These are phyloP conservation scores for Lactifluus hygrophoroides DNA, from an alignment of 768 basidiomycete genomes.

Conservation along the genomic window DNA sequence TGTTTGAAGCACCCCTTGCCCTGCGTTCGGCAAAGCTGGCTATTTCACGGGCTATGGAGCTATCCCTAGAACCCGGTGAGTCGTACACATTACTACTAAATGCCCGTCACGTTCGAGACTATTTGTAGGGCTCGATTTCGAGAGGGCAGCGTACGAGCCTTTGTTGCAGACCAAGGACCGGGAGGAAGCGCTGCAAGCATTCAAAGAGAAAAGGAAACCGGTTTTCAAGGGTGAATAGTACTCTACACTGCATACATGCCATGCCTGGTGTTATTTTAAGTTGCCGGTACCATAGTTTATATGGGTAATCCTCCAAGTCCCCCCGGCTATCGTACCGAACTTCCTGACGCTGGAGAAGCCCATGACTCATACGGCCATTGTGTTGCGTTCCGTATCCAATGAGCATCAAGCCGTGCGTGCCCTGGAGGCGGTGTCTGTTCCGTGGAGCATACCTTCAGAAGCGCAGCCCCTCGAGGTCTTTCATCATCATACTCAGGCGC, in stretches of 20 bases:
- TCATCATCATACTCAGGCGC: constrained; percentile 78
- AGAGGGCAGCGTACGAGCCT: constrained; percentile 75
- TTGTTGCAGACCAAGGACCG: constrained; percentile 71
- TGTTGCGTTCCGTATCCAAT: too few relatives aligned
- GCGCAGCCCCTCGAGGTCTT: constrained; percentile 68
- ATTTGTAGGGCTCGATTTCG: constrained; percentile 75
- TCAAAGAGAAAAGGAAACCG: constrained; percentile 74
- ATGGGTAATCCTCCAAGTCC: background rate
- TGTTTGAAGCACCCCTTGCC: constrained; percentile 64
- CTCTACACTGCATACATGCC: background rate
- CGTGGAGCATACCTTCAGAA: constrained; percentile 43
- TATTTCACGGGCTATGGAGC: constrained; percentile 70
- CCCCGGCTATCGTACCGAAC: background rate
- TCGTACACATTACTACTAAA: background rate
- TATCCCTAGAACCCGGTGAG: constrained; percentile 67
- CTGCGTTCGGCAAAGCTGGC: constrained; percentile 83
- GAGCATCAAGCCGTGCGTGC: too few relatives aligned
- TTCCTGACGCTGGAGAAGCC: constrained; percentile 32
- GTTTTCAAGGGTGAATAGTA: constrained; percentile 71
- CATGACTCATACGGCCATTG: too few relatives aligned
- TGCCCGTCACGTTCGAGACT: background rate
- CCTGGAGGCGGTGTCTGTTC: constrained; percentile 52
- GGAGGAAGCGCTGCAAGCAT: constrained; percentile 75
- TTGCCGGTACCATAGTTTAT: background rate
- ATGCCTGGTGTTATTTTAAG: background rate